Percentiles rank a stretch among this genome's conserved stretches.
These are phyloP conservation scores for Lyophyllum decastes DNA, from an alignment of 768 basidiomycete species.

Conservation along the genomic window DNA sequence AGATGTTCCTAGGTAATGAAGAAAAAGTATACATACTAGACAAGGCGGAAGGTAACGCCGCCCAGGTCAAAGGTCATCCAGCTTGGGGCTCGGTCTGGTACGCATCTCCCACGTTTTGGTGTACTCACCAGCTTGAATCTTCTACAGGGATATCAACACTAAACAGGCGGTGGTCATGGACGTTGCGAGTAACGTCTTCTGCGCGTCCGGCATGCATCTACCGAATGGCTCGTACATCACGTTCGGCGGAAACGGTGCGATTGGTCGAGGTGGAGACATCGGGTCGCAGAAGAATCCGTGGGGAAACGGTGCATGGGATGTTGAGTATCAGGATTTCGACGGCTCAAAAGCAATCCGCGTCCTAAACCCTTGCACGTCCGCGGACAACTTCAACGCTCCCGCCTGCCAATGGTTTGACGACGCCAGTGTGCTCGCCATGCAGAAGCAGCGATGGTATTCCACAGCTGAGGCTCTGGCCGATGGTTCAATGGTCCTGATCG, in stretches of 20 bases:
- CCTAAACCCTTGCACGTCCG: constrained; percentile 69
- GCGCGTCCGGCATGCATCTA: constrained; percentile 80
- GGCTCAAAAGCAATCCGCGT: constrained; percentile 83
- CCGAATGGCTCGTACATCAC: constrained; percentile 77
- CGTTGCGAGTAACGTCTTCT: constrained; percentile 73
- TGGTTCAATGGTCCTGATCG: constrained; percentile 79
- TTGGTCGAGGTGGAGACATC: constrained; percentile 65
- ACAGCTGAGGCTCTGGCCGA: constrained; percentile 73
- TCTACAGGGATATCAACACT: constrained; percentile 58
- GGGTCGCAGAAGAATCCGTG: constrained; percentile 50
- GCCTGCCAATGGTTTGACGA: constrained; percentile 78
- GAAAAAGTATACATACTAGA: constrained; percentile 79
- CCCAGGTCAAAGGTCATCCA: constrained; percentile 56
- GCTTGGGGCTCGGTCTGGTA: constrained; percentile 49
- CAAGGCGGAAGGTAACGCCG: constrained; percentile 73
- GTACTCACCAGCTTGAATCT: neutral
- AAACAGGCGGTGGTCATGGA: constrained; percentile 70
- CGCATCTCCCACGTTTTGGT: constrained; percentile 5
- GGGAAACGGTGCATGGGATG: constrained; percentile 56
- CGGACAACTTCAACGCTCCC: constrained; percentile 46
- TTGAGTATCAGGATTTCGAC: constrained; percentile 78
- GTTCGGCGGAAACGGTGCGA: constrained; percentile 79
- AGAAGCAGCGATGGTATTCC: constrained; percentile 77
- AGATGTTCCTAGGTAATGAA: constrained; percentile 71
- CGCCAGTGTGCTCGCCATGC: constrained; percentile 60